These are phyloP conservation scores for Pleurotus ostreatus DNA, from an alignment of 768 basidiomycete genomes.

Conservation along the genomic window DNA sequence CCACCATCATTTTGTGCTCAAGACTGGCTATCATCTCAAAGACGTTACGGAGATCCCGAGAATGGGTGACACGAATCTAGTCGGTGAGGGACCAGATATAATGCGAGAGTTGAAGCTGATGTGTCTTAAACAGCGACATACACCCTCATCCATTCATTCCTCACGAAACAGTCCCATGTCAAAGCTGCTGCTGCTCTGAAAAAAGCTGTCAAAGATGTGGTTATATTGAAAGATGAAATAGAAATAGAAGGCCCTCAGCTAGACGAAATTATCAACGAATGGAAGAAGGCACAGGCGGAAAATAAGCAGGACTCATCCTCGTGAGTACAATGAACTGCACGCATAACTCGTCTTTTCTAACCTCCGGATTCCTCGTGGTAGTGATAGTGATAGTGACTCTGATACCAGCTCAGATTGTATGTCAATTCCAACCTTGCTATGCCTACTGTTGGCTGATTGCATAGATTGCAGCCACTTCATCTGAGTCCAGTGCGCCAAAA, in stretches of 20 bases:
- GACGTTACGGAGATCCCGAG: neutral
- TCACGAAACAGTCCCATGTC: conserved; percentile 56
- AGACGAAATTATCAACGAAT: conserved; percentile 62
- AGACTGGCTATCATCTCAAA: neutral
- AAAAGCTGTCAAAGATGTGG: conserved; percentile 63
- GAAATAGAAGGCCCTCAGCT: conserved; percentile 47
- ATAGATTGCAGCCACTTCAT: conserved; percentile 5
- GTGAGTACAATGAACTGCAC: neutral
- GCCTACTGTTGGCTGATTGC: neutral
- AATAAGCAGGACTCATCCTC: conserved; percentile 14
- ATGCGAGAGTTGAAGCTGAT: neutral
- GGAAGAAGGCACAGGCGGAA: conserved; percentile 41
- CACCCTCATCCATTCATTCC: conserved; percentile 70
- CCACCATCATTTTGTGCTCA: neutral
- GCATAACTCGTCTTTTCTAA: neutral
- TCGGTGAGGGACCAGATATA: conserved; percentile 33
- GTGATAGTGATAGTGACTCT: conserved; percentile 22
- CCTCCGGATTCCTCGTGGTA: conserved; percentile 12
- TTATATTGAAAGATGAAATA: conserved; percentile 55
- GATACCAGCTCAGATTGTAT: conserved; percentile 20
- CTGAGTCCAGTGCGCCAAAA: conserved; percentile 7
- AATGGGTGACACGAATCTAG: conserved; percentile 35
- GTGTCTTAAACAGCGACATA: conserved; percentile 55
- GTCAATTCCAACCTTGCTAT: neutral
- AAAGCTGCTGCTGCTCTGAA: conserved; percentile 74